Evolutionary conservation across 371 early-diverging fungal species (phyloP), one percentile per base, ranked within the genome.

Genomic region (Homolaphlyctis polyrhiza): DNA sequence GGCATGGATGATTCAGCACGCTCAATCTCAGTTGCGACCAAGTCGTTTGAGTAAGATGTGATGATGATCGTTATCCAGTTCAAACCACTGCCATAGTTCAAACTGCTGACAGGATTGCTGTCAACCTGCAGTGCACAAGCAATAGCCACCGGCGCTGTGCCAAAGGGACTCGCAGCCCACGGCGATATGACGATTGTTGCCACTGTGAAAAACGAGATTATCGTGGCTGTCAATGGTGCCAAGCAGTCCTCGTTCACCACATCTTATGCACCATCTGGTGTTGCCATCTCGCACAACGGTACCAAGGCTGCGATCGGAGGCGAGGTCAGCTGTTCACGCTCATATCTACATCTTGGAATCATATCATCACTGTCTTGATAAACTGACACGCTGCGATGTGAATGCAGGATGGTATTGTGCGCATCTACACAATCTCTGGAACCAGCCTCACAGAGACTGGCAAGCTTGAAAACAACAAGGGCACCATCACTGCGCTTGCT

Each of bases 1-100:
- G 92, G 86, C 27, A 86, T 92, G 85, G 94, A 95, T 72, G 93
- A 94, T 65, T 71, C 80, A 6, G n/a, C 70, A 36, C 60, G 80
- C 47, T n/a, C 33, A 33, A 61, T 81, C 29, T 8, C 35, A 2
- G n/a, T 33, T 27, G 51, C 52, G 1, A 58, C 36, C 16, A 71
- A 68, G 23, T 30, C 64, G 0, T 80, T 75, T 66, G 63, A 28
- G 78, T 74, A 54, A 21, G 65, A n/a, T n/a, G n/a, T n/a, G n/a
- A n/a, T n/a, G n/a, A n/a, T n/a, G n/a, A n/a, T n/a, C n/a, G n/a
- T n/a, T n/a, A n/a, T n/a, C n/a, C n/a, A n/a, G n/a, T n/a, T n/a
- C n/a, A n/a, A n/a, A n/a, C n/a, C 25, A 28, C 25, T 1, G 18
- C 29, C 54, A 54, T 27, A 27, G 27, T 18, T 25, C 52, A 8